Evolutionary conservation across 2,329 filamentous ascomycete genomes (phyloP).

Genomic region (Ascochyta viciae-villosae): DNA sequence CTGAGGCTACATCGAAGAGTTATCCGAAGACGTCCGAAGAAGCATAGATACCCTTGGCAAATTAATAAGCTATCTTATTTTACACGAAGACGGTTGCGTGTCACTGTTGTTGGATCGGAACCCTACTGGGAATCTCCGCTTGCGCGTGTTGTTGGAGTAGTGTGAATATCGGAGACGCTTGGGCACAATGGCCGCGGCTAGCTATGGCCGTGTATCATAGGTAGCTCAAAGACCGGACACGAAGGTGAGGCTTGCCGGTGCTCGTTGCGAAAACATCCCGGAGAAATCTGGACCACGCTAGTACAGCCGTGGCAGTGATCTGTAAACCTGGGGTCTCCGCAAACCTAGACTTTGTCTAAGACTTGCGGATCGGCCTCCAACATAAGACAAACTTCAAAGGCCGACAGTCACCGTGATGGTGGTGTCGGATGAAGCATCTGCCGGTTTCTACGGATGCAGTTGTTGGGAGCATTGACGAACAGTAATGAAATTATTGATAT

Average conservation of each 20-base stretch:
- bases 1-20: not conserved
- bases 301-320: conserved; percentile 15
- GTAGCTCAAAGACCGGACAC: not conserved
- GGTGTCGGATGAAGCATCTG: not conserved
- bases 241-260: conserved; percentile 1
- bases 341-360: not conserved
- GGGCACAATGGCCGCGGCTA: conserved; percentile 2
- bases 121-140: not conserved
- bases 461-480: not conserved
- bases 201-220: not conserved
- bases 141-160: not conserved
- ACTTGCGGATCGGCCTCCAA: conserved; percentile 3
- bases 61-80: conserved; percentile 5
- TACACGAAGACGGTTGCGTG: not conserved
- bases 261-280: conserved; percentile 5
- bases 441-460: not conserved
- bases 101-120: not conserved
- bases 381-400: conserved; percentile 1
- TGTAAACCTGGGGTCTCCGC: conserved; percentile 19
- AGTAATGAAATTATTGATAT: not conserved
- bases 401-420: not conserved
- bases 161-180: not conserved
- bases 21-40: conserved; percentile 1
- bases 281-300: conserved; percentile 5
- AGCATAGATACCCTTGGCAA: conserved; percentile 14